These are phyloP conservation scores for Penicillium ochrochloron DNA, from an alignment of 495 filamentous ascomycete species.

Conservation along the genomic window DNA sequence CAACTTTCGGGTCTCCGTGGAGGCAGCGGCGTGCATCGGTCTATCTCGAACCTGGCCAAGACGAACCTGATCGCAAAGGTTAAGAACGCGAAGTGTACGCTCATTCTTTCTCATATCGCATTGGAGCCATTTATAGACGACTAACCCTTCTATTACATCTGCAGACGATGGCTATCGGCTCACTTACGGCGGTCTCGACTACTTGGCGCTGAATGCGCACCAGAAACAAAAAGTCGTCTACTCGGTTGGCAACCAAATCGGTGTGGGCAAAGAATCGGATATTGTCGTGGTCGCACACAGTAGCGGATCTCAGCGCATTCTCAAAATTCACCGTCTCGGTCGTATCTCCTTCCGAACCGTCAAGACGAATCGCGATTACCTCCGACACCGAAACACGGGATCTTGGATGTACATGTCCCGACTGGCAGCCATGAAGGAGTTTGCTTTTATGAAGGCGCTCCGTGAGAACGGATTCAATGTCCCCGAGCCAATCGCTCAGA, in stretches of 20 bases:
- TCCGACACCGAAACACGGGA: slow-evolving; percentile 74
- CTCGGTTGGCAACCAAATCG: slow-evolving; percentile 92
- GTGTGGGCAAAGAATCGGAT: slow-evolving; percentile 96
- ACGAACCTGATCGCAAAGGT: slow-evolving; percentile 87
- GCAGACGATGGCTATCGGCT: slow-evolving; percentile 94
- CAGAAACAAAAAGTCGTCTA: slow-evolving; percentile 77
- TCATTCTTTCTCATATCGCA: neutral
- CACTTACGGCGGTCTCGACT: slow-evolving; percentile 96
- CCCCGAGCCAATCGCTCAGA: slow-evolving; percentile 83
- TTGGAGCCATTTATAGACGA: neutral
- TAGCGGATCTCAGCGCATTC: slow-evolving; percentile 64
- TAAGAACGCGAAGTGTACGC: slow-evolving; percentile 86
- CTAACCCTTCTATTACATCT: neutral
- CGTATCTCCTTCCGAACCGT: slow-evolving; percentile 97
- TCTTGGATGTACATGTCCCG: slow-evolving; percentile 98
- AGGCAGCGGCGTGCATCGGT: slow-evolving; percentile 81
- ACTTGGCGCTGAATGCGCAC: slow-evolving; percentile 89
- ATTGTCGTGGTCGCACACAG: slow-evolving; percentile 88
- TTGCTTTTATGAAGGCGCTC: slow-evolving; percentile 87
- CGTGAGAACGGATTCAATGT: slow-evolving; percentile 83
- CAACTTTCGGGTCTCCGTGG: slow-evolving; percentile 81
- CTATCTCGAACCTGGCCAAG: slow-evolving; percentile 90
- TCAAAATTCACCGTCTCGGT: slow-evolving; percentile 94
- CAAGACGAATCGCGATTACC: slow-evolving; percentile 94
- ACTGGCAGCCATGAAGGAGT: slow-evolving; percentile 90